phyloP scores from a whole-genome alignment of 2,329 filamentous ascomycete genomes.

The Calycina marina region DNA sequence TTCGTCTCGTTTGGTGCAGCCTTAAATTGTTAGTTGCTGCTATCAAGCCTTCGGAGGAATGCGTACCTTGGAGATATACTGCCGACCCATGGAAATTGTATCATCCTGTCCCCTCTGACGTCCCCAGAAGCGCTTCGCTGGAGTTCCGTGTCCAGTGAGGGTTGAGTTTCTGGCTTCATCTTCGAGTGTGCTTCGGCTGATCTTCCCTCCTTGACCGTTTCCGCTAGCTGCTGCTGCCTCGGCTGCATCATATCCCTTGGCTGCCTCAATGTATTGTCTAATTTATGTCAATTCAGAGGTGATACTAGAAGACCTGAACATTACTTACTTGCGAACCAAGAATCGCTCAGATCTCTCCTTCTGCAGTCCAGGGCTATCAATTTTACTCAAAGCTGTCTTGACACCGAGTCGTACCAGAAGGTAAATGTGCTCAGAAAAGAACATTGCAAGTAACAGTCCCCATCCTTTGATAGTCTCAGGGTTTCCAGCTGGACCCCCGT shows the following conservation, averaged over 20 bases:
- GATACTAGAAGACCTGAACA: not conserved
- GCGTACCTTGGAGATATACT: constrained; percentile 34
- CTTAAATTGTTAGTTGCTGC: constrained; percentile 3
- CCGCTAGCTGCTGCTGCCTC: constrained; percentile 33
- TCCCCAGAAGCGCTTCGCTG: constrained; percentile 48
- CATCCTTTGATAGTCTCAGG: constrained; percentile 61
- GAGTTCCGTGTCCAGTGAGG: constrained; percentile 31
- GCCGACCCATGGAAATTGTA: constrained; percentile 40
- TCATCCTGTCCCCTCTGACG: constrained; percentile 43
- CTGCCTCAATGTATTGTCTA: constrained; percentile 46
- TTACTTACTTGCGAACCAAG: constrained; percentile 59
- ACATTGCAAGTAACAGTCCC: constrained; percentile 67
- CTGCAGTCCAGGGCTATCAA: constrained; percentile 76
- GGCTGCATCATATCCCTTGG: constrained; percentile 38
- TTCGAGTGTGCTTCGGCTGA: constrained; percentile 50
- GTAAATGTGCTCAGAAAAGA: constrained; percentile 82
- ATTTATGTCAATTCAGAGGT: too few species aligned
- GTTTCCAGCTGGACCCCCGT: constrained; percentile 48
- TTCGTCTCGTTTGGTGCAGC: constrained; percentile 7
- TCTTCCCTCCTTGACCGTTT: constrained; percentile 40
- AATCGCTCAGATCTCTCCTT: constrained; percentile 75
- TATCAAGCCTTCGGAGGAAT: not conserved
- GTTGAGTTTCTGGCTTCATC: constrained; percentile 42
- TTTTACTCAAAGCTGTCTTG: constrained; percentile 56
- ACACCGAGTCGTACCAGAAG: constrained; percentile 63